Base-by-base conservation (phyloP, 176 grass and related monocot species). In the Pharus latifolius region DNA sequence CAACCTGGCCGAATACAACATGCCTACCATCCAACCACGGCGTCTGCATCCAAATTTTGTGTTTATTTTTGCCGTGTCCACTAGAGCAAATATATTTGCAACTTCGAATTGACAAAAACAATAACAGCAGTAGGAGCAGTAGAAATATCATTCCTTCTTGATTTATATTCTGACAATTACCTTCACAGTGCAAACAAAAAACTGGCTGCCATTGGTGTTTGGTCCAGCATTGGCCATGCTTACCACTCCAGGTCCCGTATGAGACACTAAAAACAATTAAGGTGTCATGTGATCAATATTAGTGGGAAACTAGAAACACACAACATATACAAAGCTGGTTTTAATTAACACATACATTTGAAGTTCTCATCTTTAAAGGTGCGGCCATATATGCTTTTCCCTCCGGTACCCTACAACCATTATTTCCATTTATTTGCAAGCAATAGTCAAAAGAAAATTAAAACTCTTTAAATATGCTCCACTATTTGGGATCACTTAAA, bases 151-250 rank as follows among this genome's bases (percentile, higher is more conserved):
- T 38, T 72, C 34, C 13, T 41, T 11, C 15, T n/a, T 37, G 11
- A 16, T 67, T 60, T 19, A 23, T 58, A 60, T 32, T 25, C 27
- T 6, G 1, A 58, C 23, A 46, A 40, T 63, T 92, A 98, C 95
- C 84, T 88, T 85, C 16, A 90, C 82, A 25, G 84, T 98, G 78
- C 95, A 98, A 72, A 98, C 88, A 84, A 98, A 98, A 58, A 98
- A 98, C 63, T 98, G 95, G 70, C 90, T 98, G 59, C 90, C 84
- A 2, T 98, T 98, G 48, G 95, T 98, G 74, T 98, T 83, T 3
- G 95, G 95, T 67, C 90, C 95, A 32, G 95, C 95, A 46, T 98
- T 98, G 7, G 95, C 95, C 95, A 98, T 94, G 73, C 95, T 94
- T 57, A 98, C 47, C 41, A 87, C 57, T 64, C 91, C 91, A 77